Percentiles rank a stretch among this genome's conserved stretches.
Evolutionary conservation across 768 basidiomycete genomes (phyloP).

Genomic region (Mycena capillaripes): DNA sequence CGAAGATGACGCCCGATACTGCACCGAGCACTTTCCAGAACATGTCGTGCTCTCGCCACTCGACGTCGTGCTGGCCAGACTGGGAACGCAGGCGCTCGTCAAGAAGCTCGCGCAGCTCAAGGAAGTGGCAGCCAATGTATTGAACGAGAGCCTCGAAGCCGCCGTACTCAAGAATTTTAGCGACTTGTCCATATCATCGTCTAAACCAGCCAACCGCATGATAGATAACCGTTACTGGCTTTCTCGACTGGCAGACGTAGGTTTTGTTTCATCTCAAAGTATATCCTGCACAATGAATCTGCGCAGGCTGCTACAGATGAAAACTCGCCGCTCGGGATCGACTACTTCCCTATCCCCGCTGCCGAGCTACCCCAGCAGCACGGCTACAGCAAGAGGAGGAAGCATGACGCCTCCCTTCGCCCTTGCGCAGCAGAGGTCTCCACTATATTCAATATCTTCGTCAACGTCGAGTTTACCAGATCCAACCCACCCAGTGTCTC

Average conservation of each 20-base stretch:
- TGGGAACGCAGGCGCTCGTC: constrained; percentile 7
- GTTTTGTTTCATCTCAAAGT: constrained; percentile 15
- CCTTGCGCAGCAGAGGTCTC: constrained; percentile 19
- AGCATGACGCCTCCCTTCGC: constrained; percentile 28
- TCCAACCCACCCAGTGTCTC: constrained; percentile 20
- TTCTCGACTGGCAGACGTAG: constrained; percentile 21
- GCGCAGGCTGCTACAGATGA: constrained; percentile 23
- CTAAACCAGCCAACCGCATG: neutral
- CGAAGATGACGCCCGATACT: constrained; percentile 4
- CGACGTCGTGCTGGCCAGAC: constrained; percentile 20
- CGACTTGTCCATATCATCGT: constrained; percentile 14
- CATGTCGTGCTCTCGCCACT: neutral
- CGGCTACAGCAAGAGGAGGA: constrained; percentile 23
- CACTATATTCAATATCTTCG: constrained; percentile 21
- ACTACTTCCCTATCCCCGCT: constrained; percentile 21
- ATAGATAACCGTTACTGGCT: constrained; percentile 26
- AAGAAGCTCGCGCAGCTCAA: constrained; percentile 18
- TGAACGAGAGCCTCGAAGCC: neutral
- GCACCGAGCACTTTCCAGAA: neutral
- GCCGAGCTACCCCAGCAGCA: constrained; percentile 18
- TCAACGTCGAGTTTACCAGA: constrained; percentile 29
- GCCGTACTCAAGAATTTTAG: constrained; percentile 8
- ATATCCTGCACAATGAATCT: constrained; percentile 18
- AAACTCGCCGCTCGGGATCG: constrained; percentile 17
- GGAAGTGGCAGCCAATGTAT: constrained; percentile 1